phyloP scores from a whole-genome alignment of 305 asterid genomes.

The Fraxinus sp. region DNA sequence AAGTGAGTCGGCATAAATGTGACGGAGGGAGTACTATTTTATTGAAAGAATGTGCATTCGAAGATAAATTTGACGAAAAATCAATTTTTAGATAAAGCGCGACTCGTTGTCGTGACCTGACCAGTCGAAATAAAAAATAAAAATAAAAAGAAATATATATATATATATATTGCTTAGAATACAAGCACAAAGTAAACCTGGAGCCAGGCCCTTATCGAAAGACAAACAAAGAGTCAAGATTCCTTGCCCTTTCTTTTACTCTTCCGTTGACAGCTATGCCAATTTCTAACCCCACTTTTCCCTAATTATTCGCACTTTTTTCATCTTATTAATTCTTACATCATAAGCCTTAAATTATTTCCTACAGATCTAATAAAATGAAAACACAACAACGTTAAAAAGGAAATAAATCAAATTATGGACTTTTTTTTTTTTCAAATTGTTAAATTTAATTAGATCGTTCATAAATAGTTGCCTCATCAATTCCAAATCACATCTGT shows the following conservation, averaged over 20 bases:
- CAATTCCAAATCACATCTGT: slow-evolving; percentile 32
- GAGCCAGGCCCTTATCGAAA: slow-evolving; percentile 28
- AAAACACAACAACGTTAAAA: neutral
- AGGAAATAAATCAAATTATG: neutral
- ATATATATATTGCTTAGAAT: slow-evolving; percentile 18
- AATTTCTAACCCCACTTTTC: slow-evolving; percentile 23
- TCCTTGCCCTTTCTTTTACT: slow-evolving; percentile 43
- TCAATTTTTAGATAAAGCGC: no score
- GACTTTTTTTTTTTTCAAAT: slow-evolving; percentile 4
- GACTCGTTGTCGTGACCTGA: neutral
- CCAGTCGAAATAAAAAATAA: no score
- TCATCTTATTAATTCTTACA: neutral
- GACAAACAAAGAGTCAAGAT: slow-evolving; percentile 42
- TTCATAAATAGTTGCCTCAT: slow-evolving; percentile 21
- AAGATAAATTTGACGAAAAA: no score
- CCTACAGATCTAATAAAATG: neutral
- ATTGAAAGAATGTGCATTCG: no score
- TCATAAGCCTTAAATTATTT: neutral
- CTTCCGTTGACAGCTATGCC: slow-evolving; percentile 42
- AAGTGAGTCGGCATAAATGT: no score
- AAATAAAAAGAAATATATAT: no score
- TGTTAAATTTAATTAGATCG: slow-evolving; percentile 20
- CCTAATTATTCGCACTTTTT: neutral
- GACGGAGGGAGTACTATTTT: no score
- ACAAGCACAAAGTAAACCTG: slow-evolving; percentile 28